Evolutionary conservation across 164 flowering plant species (phyloP).

Genomic region (Aristolochia fimbriata): DNA sequence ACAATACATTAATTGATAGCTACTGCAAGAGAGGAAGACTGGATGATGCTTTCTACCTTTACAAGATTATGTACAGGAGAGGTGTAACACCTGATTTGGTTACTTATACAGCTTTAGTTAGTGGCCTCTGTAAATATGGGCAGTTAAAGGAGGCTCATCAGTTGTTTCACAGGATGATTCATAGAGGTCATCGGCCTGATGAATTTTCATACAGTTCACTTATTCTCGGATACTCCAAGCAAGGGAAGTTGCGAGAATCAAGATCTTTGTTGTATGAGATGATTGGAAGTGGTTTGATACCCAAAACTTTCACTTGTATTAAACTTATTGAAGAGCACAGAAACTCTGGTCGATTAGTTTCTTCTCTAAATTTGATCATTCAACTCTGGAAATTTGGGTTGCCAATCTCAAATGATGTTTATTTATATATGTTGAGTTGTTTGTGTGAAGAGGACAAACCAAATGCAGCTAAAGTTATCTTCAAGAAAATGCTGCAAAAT

Average conservation of each 20-base stretch:
- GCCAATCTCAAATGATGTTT: slow-evolving; percentile 30
- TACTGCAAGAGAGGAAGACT: slow-evolving; percentile 60
- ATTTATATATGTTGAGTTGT: slow-evolving; percentile 32
- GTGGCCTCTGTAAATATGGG: slow-evolving; percentile 59
- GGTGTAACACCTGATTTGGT: slow-evolving; percentile 64
- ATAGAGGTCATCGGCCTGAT: slow-evolving; percentile 65
- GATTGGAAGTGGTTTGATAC: slow-evolving; percentile 43
- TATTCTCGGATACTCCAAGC: slow-evolving; percentile 64
- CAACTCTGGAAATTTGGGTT: slow-evolving; percentile 49
- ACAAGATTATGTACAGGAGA: slow-evolving; percentile 71
- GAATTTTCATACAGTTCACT: slow-evolving; percentile 57
- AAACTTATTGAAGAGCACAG: slow-evolving; percentile 56
- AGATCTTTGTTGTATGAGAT: slow-evolving; percentile 47
- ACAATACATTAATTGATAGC: slow-evolving; percentile 67
- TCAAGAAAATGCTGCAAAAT: slow-evolving; percentile 33
- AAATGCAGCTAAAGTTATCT: slow-evolving; percentile 63
- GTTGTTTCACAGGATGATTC: slow-evolving; percentile 56
- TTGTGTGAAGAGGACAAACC: slow-evolving; percentile 55
- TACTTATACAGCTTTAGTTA: slow-evolving; percentile 64
- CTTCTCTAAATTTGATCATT: slow-evolving; percentile 63
- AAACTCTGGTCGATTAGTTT: slow-evolving; percentile 38
- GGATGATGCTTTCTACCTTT: slow-evolving; percentile 69
- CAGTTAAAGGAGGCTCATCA: slow-evolving; percentile 64
- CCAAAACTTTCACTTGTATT: slow-evolving; percentile 54
- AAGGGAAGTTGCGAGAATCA: slow-evolving; percentile 59